phyloP scores from a whole-genome alignment of 1,139 yeast genomes.

The Magnusiomyces fungicola region DNA sequence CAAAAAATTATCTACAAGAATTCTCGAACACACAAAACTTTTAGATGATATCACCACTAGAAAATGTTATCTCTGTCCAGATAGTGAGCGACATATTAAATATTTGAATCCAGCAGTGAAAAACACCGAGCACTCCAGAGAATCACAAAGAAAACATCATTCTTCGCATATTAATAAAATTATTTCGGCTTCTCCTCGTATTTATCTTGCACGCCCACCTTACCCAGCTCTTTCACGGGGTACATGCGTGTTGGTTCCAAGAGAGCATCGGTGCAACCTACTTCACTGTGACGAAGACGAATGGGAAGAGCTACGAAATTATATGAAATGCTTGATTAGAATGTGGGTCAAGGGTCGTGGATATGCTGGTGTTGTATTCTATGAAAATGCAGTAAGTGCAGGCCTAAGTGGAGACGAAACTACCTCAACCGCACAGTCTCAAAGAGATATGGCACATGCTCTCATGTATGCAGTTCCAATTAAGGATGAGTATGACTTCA shows the following conservation, averaged over 20 bases:
- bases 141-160: slow-evolving; percentile 3
- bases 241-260: slow-evolving; percentile 38
- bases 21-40: slow-evolving; percentile 27
- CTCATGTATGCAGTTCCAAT: slow-evolving; percentile 40
- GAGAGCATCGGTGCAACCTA: slow-evolving; percentile 37
- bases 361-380: slow-evolving; percentile 35
- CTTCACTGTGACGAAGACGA: slow-evolving; percentile 40
- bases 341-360: slow-evolving; percentile 35
- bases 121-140: not conserved
- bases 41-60: slow-evolving; percentile 38
- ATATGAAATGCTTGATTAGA: slow-evolving; percentile 37
- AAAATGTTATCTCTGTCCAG: slow-evolving; percentile 13
- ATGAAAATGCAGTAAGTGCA: slow-evolving; percentile 36
- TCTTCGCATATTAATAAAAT: slow-evolving; percentile 9
- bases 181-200: slow-evolving; percentile 5
- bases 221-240: slow-evolving; percentile 32
- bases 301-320: slow-evolving; percentile 40
- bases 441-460: slow-evolving; percentile 35
- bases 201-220: slow-evolving; percentile 24
- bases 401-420: slow-evolving; percentile 2
- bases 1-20: slow-evolving; percentile 27
- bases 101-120: not conserved
- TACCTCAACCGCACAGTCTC: slow-evolving; percentile 12
- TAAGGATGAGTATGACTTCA: slow-evolving; percentile 20
- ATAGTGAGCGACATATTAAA: not conserved